Evolutionary conservation across 495 filamentous ascomycete species (phyloP), one percentile per base, ranked within the genome.

Genomic region (Daldinia childiae): DNA sequence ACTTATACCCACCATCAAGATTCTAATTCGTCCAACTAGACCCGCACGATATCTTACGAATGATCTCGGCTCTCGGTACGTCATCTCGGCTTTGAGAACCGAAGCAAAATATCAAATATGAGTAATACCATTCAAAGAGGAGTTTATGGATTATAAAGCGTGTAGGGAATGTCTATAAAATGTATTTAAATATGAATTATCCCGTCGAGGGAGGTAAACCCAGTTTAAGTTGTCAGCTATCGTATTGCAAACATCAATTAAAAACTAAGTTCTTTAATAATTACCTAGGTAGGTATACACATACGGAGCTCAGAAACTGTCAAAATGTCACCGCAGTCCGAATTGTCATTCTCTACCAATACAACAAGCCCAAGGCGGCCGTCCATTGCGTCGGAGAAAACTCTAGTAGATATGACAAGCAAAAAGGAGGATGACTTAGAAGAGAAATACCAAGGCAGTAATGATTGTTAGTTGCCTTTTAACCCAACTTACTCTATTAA

Each of bases 331-430:
- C 39, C 63, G 3, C 60, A 68, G 39, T 36, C 39, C 15, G 24
- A 17, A 17, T 43, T 19, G 14, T 58, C 66, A 17, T 63, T 27
- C 11, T 14, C 58, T 39, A 15, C 39, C 2, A 24, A 12, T 48
- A 15, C 39, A 3, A 29, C 21, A 19, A 24, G 19, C 24, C 43
- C 2, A 26, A 50, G 66, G 27, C 62, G 71, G 7, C 51, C 36
- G 11, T 73, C 71, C 12, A 63, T 41, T 29, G 43, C 51, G 15
- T 73, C 71, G 15, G 71, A 69, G 17, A 73, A 29, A 30, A 73
- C 71, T 30, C 17, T 73, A 24, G 66, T 73, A 19, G 66, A 60
- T 11, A 30, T 41, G 2, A 21, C 51, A 36, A 43, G 6, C 19
- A 51, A 15, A 6, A 55, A 59, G 6, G 27, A n/a, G 3, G 15